These are phyloP conservation scores for Bullera alba DNA, from an alignment of 768 basidiomycete genomes.

Conservation along the genomic window DNA sequence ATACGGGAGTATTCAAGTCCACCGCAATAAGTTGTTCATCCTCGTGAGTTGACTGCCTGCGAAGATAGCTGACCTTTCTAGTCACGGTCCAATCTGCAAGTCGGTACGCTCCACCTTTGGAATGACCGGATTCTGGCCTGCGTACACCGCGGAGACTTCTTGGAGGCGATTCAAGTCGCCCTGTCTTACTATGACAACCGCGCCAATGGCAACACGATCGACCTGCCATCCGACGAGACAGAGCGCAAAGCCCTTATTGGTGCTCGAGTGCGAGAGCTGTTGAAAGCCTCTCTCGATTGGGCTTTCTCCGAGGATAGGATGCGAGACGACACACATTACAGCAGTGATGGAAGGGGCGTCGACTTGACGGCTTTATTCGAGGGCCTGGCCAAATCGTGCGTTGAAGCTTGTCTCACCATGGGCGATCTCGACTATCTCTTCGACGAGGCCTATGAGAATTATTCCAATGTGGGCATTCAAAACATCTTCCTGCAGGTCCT, in stretches of 20 bases:
- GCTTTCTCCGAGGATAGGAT: conserved; percentile 93
- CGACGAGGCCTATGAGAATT: conserved; percentile 86
- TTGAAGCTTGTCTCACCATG: conserved; percentile 67
- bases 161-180: conserved; percentile 79
- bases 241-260: conserved; percentile 62
- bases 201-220: conserved; percentile 77
- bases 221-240: conserved; percentile 64
- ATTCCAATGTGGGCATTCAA: conserved; percentile 73
- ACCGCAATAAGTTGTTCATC: conserved; percentile 85
- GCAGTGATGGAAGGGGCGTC: conserved; percentile 78
- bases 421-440: conserved; percentile 79
- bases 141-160: conserved; percentile 79
- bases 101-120: conserved; percentile 86
- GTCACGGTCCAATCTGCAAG: conserved; percentile 52
- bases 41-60: conserved; percentile 53
- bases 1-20: conserved; percentile 69
- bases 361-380: conserved; percentile 87
- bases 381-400: conserved; percentile 57
- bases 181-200: conserved; percentile 67
- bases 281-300: conserved; percentile 79
- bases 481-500: conserved; percentile 75
- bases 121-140: conserved; percentile 80
- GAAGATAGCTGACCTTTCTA: conserved; percentile 3
- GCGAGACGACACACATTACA: conserved; percentile 76
- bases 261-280: conserved; percentile 68